A percentile compares a stretch with the other conserved stretches of the same genome.
Evolutionary conservation across 106 monocot genomes (phyloP).

Genomic region (Phalaenopsis equestris): DNA sequence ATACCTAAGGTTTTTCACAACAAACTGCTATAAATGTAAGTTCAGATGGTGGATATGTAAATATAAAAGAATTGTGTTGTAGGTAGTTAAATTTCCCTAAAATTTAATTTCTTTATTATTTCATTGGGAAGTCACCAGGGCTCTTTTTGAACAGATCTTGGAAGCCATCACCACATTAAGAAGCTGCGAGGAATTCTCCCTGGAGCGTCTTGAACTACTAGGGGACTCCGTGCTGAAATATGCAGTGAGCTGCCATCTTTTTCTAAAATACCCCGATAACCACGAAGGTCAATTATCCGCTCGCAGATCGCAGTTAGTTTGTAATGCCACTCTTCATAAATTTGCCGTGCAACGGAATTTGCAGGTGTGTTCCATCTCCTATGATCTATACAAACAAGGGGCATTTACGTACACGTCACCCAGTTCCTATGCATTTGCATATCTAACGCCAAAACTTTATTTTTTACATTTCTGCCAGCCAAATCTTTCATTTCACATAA

Average conservation of each 20-base stretch:
- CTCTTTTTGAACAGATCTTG: conserved; percentile 51
- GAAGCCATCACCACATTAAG: conserved; percentile 81
- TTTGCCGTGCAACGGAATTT: conserved; percentile 46
- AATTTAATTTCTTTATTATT: not conserved
- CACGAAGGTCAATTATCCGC: conserved; percentile 75
- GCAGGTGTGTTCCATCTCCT: conserved; percentile 42
- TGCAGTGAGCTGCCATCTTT: conserved; percentile 66
- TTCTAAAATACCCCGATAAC: conserved; percentile 58
- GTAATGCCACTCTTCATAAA: conserved; percentile 80
- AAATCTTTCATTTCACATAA: too few species aligned
- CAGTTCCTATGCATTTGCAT: too few species aligned
- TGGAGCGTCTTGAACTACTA: conserved; percentile 84
- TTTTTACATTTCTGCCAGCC: too few species aligned
- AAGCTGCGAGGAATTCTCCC: conserved; percentile 79
- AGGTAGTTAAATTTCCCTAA: not conserved
- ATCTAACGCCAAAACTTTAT: too few species aligned
- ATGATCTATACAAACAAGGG: not conserved
- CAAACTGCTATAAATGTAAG: too few species aligned
- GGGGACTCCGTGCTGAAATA: conserved; percentile 97
- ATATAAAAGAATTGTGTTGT: too few species aligned
- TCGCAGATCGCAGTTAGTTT: conserved; percentile 41
- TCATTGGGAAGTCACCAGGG: not conserved
- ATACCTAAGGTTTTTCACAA: too few species aligned
- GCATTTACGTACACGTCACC: too few species aligned
- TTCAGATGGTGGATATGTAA: too few species aligned